Base-by-base conservation (phyloP, 305 asterid genomes). In the Fraxinus velutina region DNA sequence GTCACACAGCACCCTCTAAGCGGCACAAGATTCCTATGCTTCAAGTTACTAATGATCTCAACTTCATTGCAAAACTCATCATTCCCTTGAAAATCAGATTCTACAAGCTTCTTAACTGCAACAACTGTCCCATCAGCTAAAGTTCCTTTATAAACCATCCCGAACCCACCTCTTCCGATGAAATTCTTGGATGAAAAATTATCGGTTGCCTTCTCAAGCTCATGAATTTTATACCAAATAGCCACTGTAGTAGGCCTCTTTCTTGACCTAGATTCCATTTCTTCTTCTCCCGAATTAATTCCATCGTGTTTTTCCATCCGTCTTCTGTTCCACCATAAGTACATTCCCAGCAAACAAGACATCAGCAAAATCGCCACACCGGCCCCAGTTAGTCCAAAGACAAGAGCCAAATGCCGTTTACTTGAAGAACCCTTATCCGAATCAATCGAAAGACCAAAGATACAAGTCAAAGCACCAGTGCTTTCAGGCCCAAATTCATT, bases 101-200 rank as follows among this genome's bases (percentile, higher is more conserved):
- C 98, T 55, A 92, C 87, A 0, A 94, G 84, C 73, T 85, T 90
- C 80, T 94, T 94, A 24, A 94, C 96, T 3, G 97, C 97, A 60
- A 94, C 93, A 37, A 84, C 73, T 0, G 92, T 88, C 42, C 97
- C 97, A 84, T 94, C 97, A 10, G 82, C 78, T 62, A 94, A 85
- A 6, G 85, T 81, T 27, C 30, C 30, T 27, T 27, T 27, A 27
- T 27, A 27, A 27, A 27, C 30, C 30, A 94, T 75, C 78, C 98
- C 97, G 62, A 92, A 94, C 13, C 97, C 97, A n/a, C 98, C 98
- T 82, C 97, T 88, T 73, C 98, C 98, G 0, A 94, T 88, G 55
- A 94, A 91, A 77, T 92, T 94, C 85, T 87, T 88, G 2, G 88
- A n/a, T 4, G 97, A 91, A 81, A 94, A 94, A 17, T 82, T 81